Percentiles rank a stretch among this genome's conserved stretches.
These are phyloP conservation scores for Fistulifera pelliculosa DNA, from an alignment of 108 stramenopile species.

Conservation along the genomic window DNA sequence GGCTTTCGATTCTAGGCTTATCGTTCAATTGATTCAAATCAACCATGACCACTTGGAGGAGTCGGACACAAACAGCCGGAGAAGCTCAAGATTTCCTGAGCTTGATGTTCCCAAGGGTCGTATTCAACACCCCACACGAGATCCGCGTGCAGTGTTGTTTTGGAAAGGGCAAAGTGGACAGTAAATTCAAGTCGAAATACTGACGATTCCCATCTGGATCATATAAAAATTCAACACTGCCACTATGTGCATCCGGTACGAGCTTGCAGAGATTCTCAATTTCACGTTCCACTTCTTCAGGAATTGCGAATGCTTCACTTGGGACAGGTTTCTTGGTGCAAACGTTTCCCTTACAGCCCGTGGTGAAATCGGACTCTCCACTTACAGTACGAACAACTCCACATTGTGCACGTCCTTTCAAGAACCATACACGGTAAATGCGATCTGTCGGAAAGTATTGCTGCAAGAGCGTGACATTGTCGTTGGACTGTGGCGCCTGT, in stretches of 20 bases:
- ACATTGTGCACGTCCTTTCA: conserved; percentile 32
- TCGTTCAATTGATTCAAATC: too few relatives aligned
- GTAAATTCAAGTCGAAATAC: conserved; percentile 39
- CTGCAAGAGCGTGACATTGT: not conserved
- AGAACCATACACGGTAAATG: conserved; percentile 38
- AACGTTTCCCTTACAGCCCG: not conserved
- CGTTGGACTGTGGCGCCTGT: not conserved
- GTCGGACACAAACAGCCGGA: too few relatives aligned
- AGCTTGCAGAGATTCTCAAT: conserved; percentile 19
- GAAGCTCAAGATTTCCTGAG: too few relatives aligned
- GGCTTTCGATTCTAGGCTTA: too few relatives aligned
- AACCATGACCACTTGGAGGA: too few relatives aligned
- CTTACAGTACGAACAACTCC: conserved; percentile 13
- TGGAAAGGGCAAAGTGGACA: conserved; percentile 28
- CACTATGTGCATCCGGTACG: conserved; percentile 22
- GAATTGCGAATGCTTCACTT: not conserved
- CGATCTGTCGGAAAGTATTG: conserved; percentile 2
- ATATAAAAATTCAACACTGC: conserved; percentile 31
- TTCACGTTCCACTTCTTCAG: conserved; percentile 22
- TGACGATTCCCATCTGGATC: conserved; percentile 3
- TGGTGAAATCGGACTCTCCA: not conserved
- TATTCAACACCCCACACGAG: too few relatives aligned
- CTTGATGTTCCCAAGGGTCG: too few relatives aligned
- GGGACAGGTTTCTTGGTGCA: too few relatives aligned
- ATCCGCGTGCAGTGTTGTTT: too few relatives aligned